Conservation (phyloP, 2,329 filamentous ascomycete species). For the Phyllosticta citrichinensis region DNA sequence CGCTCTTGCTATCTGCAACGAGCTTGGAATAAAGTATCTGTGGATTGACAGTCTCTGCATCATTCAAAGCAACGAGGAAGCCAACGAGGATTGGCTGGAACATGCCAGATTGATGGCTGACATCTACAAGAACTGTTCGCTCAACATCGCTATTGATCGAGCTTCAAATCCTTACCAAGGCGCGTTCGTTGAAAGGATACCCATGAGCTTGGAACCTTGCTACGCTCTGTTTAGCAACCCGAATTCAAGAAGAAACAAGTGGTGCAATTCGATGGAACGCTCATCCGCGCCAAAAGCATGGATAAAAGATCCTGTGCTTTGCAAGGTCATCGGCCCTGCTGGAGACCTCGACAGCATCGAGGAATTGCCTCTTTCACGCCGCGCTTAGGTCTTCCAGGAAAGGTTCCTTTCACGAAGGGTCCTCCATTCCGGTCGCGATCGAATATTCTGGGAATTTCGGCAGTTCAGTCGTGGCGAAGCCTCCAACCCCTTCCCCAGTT, state of each 20-base stretch:
- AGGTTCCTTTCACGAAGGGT: no score
- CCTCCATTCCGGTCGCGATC: no score
- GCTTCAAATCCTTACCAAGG: neutral
- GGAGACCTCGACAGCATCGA: no score
- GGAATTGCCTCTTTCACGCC: neutral
- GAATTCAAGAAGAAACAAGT: no score
- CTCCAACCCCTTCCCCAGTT: no score
- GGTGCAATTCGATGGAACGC: no score
- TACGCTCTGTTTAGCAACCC: neutral
- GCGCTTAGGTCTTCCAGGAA: no score
- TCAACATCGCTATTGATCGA: neutral
- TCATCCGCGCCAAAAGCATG: neutral
- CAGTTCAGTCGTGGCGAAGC: no score
- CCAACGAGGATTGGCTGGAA: neutral
- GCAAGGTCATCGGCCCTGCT: no score
- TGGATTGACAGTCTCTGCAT: constrained; percentile 1
- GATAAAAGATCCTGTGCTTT: no score
- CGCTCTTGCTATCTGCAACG: neutral
- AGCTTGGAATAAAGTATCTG: neutral
- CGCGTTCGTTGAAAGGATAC: neutral
- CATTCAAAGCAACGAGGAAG: neutral
- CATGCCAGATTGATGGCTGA: neutral
- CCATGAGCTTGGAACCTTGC: neutral
- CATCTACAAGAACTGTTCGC: neutral
- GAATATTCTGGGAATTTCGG: no score